Conservation (phyloP, 1,284 basidiomycete species). For the Pisolithus thermaeus region DNA sequence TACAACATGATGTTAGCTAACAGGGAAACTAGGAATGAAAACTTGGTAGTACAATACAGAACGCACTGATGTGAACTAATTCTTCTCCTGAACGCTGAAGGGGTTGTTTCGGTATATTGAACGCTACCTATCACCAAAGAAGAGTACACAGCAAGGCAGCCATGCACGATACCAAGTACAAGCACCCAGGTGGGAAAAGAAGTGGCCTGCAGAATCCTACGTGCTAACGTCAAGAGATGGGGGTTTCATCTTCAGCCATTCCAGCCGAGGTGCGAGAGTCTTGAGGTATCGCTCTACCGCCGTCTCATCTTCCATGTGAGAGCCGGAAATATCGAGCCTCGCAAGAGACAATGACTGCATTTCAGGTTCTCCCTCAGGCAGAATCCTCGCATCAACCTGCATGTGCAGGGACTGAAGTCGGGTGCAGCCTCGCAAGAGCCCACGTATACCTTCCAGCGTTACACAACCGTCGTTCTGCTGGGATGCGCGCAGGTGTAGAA, state of each 20-base stretch:
- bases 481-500: constrained; percentile 17
- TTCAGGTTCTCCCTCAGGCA: background rate
- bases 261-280: background rate
- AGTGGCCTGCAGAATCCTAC: too few relatives aligned
- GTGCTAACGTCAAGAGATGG: too few relatives aligned
- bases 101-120: too few relatives aligned
- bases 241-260: background rate
- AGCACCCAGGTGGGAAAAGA: too few relatives aligned
- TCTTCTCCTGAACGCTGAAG: too few relatives aligned
- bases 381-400: constrained; percentile 19
- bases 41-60: too few relatives aligned
- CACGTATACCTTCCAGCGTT: constrained; percentile 21
- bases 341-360: constrained; percentile 4
- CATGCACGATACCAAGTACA: too few relatives aligned
- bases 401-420: constrained; percentile 15
- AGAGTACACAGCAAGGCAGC: too few relatives aligned
- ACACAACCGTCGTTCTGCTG: background rate
- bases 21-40: too few relatives aligned
- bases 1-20: background rate
- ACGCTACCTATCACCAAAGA: too few relatives aligned
- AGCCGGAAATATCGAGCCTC: constrained; percentile 26
- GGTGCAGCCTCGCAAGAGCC: constrained; percentile 16
- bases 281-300: constrained; percentile 13
- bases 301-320: constrained; percentile 21
- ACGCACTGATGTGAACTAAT: too few relatives aligned